phyloP scores from a whole-genome alignment of 2,329 filamentous ascomycete genomes.

The Herpotrichia juniperi region DNA sequence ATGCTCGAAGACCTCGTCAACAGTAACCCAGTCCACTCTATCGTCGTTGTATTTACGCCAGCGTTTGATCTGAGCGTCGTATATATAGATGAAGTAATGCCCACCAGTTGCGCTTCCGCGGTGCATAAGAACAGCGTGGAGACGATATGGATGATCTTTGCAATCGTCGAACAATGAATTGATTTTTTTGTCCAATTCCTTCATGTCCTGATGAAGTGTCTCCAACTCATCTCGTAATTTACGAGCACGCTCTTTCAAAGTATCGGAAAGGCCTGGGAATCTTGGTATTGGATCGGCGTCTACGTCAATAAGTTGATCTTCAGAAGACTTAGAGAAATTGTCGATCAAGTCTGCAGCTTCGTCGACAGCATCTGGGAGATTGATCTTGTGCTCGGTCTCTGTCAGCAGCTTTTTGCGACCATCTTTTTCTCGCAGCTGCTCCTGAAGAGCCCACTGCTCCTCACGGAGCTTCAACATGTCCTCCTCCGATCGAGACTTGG shows the following conservation, averaged over 20 bases:
- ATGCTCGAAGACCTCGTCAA: constrained; percentile 69
- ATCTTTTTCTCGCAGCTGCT: constrained; percentile 64
- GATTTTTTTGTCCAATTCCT: constrained; percentile 56
- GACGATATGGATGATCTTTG: constrained; percentile 72
- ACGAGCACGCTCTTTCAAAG: constrained; percentile 27
- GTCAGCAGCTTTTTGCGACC: constrained; percentile 46
- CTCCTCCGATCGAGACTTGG: constrained; percentile 28
- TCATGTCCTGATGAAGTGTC: constrained; percentile 47
- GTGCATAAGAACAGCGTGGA: constrained; percentile 95
- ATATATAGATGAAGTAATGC: constrained; percentile 97
- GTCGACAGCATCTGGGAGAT: constrained; percentile 37
- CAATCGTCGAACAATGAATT: constrained; percentile 67
- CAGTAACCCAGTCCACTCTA: constrained; percentile 72
- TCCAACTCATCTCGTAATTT: constrained; percentile 32
- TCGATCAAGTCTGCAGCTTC: constrained; percentile 34
- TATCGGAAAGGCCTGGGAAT: constrained; percentile 21
- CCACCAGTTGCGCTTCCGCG: constrained; percentile 69
- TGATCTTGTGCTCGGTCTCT: constrained; percentile 38
- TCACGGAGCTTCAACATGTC: constrained; percentile 68
- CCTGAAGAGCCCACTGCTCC: constrained; percentile 76
- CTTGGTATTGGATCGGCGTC: constrained; percentile 8
- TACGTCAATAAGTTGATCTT: constrained; percentile 14
- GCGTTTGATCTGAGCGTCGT: constrained; percentile 78
- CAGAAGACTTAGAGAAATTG: constrained; percentile 14
- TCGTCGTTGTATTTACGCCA: constrained; percentile 98